Evolutionary conservation across 768 basidiomycete genomes (phyloP), one percentile per base, ranked within the genome.

Genomic region (Kwoniella mangroviensis): DNA sequence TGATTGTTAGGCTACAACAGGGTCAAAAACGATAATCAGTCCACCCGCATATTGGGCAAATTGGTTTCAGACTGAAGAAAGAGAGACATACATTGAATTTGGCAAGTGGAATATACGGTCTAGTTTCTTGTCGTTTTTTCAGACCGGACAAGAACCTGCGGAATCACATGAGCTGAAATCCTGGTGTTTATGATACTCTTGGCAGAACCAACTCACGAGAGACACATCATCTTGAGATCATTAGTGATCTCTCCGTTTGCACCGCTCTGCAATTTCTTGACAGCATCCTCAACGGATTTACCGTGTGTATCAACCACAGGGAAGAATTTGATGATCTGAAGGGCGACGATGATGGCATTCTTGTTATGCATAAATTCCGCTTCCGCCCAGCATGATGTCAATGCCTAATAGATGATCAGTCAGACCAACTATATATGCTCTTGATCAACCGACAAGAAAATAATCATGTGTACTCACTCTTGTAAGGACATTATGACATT

Each of bases 351-450:
- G 83, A 98, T 92, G n/a, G 93, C 88, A 79, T 99, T 99, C 83
- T 96, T 95, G 64, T 98, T 92, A 76, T 94, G 94, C 92, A 98
- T 96, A 82, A 95, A 98, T 78, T 95, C 95, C 60, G 88, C 88
- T 2, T 94, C 91, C 76, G 90, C 87, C 70, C 98, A 90, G 79
- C 91, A 94, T 41, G 89, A 90, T 21, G 87, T 85, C 73, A 98
- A 89, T 66, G 88, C 89, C 94, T 77, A 21, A 42, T 34, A 67
- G n/a, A 34, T 15, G 49, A 40, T 52, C 21, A 60, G 19, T 55
- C 24, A 54, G 21, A 19, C 21, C 24, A 54, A 54, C 22, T 22
- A n/a, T 19, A n/a, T 22, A 4, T 10, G 4, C 28, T 10, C n/a
- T 21, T 45, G 24, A 26, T 59, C 45, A 43, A n/a, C 4, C 12